phyloP scores from a whole-genome alignment of 2,329 filamentous ascomycete species.

The Apiospora arundinis region DNA sequence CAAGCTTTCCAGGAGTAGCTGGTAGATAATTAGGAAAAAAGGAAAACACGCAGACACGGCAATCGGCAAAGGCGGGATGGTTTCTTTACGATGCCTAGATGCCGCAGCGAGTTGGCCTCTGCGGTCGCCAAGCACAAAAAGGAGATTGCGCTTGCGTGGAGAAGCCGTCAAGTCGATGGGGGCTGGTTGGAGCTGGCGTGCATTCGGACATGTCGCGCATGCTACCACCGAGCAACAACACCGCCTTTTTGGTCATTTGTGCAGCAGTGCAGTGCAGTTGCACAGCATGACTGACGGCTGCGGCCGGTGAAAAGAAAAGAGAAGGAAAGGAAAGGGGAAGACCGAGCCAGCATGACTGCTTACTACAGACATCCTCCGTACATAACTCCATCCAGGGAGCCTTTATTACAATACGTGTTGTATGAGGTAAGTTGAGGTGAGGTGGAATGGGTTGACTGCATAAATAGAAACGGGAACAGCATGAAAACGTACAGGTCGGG shows the following conservation, averaged over 20 bases:
- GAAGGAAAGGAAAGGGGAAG: background rate
- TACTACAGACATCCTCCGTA: too few relatives aligned
- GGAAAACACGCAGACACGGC: conserved; percentile 10
- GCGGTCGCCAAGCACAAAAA: conserved; percentile 6
- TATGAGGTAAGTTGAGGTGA: background rate
- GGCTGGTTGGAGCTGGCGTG: background rate
- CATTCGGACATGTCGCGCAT: background rate
- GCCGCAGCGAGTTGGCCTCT: conserved; percentile 6
- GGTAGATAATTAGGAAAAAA: background rate
- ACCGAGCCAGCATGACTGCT: background rate
- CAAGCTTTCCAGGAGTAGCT: background rate
- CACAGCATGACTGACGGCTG: background rate
- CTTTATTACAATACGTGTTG: background rate
- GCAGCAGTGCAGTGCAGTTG: background rate
- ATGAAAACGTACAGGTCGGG: conserved; percentile 9
- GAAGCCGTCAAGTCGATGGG: conserved; percentile 6
- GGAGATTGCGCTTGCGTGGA: conserved; percentile 18
- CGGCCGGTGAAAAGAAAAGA: background rate
- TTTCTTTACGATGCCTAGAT: background rate
- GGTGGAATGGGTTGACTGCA: background rate
- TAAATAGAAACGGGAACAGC: background rate
- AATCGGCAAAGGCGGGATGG: conserved; percentile 10
- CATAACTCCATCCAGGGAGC: too few relatives aligned
- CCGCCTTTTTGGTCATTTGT: background rate
- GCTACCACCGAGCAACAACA: background rate